Base-by-base conservation (phyloP, 2,329 filamentous ascomycete species). In the Herpotrichia juniperi region DNA sequence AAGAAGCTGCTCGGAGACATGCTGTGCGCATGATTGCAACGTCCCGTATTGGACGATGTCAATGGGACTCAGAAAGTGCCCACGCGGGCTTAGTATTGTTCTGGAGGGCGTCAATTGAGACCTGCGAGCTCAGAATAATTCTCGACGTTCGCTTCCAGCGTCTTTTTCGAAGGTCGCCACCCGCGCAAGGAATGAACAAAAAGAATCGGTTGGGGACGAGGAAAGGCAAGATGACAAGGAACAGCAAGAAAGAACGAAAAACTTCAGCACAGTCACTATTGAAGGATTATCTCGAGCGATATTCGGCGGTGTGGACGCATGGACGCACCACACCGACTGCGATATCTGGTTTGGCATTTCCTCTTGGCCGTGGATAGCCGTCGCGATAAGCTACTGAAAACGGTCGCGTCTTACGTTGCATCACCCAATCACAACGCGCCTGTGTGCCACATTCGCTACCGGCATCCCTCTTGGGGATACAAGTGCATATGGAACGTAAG, bases 1-100 rank as follows among this genome's bases (percentile, higher is more conserved):
- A 59, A 55, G 61, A 61, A 42, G 68, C 68, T 58, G 71, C 65
- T 50, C 67, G 58, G 48, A 73, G 61, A 54, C 64, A 67, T 46
- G 63, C 56, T 35, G 64, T 64, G 25, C 67, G 66, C 69, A 73
- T 73, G 43, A 32, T 64, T 30, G 34, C 31, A 4, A 17, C 3
- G 4, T 9, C 7, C 14, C 37, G 22, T 17, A 6, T 40, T 17
- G 19, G n/a, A 24, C 19, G 25, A 11, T 4, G 19, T 40, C 37
- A 24, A 24, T 40, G 19, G 37, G 14, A 40, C 5, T 7, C 26
- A 16, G 21, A 6, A 21, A 40, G 37, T 24, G 37, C 21, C 37
- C 21, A 24, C 37, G 10, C 3, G 19, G 37, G 21, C 19, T 14
- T 40, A 21, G 21, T 6, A 3, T 25, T 14, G 37, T 22, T 40